Percentiles rank a stretch among this genome's conserved stretches.
These are phyloP conservation scores for Penicillium goetzii DNA, from an alignment of 495 filamentous ascomycete species.

Conservation along the genomic window DNA sequence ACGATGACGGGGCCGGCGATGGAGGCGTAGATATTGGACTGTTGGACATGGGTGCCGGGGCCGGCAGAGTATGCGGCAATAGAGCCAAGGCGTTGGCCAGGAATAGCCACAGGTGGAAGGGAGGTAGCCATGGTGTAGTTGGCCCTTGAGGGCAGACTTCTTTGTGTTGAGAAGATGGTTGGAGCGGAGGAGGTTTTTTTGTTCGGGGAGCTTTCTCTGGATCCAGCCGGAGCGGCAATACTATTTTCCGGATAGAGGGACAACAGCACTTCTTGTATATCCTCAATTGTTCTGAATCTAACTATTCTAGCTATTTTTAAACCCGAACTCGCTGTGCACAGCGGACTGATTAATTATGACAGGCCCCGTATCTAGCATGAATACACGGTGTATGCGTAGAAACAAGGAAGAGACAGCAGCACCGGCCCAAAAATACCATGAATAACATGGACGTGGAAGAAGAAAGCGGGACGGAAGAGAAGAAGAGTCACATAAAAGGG, in stretches of 20 bases:
- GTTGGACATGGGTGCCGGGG: constrained; percentile 79
- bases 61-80: constrained; percentile 67
- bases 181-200: constrained; percentile 21
- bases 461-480: constrained; percentile 12
- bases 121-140: constrained; percentile 36
- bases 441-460: constrained; percentile 25
- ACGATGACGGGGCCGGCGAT: constrained; percentile 62
- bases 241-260: background rate
- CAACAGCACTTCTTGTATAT: background rate
- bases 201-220: constrained; percentile 18
- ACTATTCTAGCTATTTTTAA: background rate
- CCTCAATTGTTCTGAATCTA: background rate
- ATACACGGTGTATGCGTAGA: constrained; percentile 41
- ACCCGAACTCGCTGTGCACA: background rate
- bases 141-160: constrained; percentile 14
- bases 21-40: constrained; percentile 73
- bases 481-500: background rate
- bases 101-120: constrained; percentile 49
- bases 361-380: constrained; percentile 37
- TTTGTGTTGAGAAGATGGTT: constrained; percentile 6
- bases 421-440: constrained; percentile 28
- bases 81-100: constrained; percentile 79
- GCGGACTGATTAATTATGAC: constrained; percentile 34
- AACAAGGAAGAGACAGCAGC: constrained; percentile 29
- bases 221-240: background rate